Percentiles rank a stretch among this genome's conserved stretches.
Evolutionary conservation across 345 rosid species (phyloP).

Genomic region (Lepidium didymum): DNA sequence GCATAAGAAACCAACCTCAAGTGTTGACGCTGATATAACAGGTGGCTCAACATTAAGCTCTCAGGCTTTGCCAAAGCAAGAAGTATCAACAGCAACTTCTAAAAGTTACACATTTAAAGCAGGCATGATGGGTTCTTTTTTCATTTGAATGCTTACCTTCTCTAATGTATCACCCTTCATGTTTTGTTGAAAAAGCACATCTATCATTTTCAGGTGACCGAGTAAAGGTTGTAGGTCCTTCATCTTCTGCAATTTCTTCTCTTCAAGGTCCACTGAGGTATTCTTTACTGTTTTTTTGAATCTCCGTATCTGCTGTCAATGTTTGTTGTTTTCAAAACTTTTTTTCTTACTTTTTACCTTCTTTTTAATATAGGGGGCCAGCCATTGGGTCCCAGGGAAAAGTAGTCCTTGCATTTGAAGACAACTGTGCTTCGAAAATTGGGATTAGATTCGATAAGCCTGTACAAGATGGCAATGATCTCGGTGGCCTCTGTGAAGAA

Average conservation of each 20-base stretch:
- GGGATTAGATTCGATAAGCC: slow-evolving; percentile 92
- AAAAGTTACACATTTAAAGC: slow-evolving; percentile 68
- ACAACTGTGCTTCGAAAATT: slow-evolving; percentile 73
- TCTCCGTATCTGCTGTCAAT: not conserved
- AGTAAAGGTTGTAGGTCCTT: slow-evolving; percentile 57
- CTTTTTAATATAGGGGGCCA: slow-evolving; percentile 58
- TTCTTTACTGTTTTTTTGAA: not conserved
- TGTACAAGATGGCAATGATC: slow-evolving; percentile 83
- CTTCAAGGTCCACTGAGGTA: slow-evolving; percentile 51
- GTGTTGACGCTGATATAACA: slow-evolving; percentile 88
- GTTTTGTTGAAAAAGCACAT: slow-evolving; percentile 12
- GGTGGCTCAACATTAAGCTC: slow-evolving; percentile 74
- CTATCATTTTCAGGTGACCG: slow-evolving; percentile 70
- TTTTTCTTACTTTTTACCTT: not conserved
- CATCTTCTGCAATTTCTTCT: slow-evolving; percentile 49
- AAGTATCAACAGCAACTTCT: slow-evolving; percentile 89
- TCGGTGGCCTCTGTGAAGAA: slow-evolving; percentile 90
- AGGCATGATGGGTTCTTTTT: slow-evolving; percentile 39
- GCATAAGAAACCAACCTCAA: slow-evolving; percentile 80
- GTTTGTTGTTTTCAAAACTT: not conserved
- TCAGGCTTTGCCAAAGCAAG: slow-evolving; percentile 77
- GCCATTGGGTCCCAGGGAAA: slow-evolving; percentile 69
- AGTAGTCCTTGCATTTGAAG: slow-evolving; percentile 91
- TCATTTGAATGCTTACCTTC: not conserved
- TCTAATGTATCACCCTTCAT: slow-evolving; percentile 7